Evolutionary conservation across 2,329 filamentous ascomycete species (phyloP), one percentile per base, ranked within the genome.

Genomic region (Colletotrichum godetiae): DNA sequence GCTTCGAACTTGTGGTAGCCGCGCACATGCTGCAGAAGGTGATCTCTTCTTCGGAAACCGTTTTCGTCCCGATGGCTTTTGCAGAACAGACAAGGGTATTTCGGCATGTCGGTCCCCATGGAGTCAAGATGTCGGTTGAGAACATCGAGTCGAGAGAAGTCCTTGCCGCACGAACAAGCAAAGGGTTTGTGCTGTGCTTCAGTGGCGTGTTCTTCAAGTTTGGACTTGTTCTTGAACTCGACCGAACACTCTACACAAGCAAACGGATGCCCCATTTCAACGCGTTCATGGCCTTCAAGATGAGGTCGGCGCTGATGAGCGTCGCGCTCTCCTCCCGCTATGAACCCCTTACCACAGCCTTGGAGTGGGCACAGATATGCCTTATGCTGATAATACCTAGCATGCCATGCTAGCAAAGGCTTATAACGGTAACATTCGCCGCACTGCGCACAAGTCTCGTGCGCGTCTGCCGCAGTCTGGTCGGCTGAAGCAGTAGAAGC

Each of bases 21-120:
- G 1, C 75, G 76, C 22, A 84, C 74, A 67, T 85, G 83, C 33
- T 84, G 83, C 4, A 75, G 72, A 0, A 84, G 75, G 65, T 85
- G 83, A 61, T 85, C 82, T 6, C 74, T 77, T n/a, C 83, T 79
- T 31, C 76, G 78, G 67, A 85, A 85, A 1, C 79, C 80, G 6
- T 80, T 65, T 2, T 74, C 72, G 2, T 80, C 81, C n/a, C 77
- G 78, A 61, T 82, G 76, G 19, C 71, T 78, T 59, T 76, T 81
- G 74, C 82, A 84, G 52, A 78, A 78, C 0, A 55, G 67, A 53
- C 83, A 84, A 5, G 79, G 78, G 52, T 78, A 80, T 10, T 74
- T 69, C 1, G 55, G 59, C 7, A 29, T 46, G 19, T 59, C 74
- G 57, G 78, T 74, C 11, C 37, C 67, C 2, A 76, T 74, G 7